A percentile compares a stretch with the other conserved stretches of the same genome.
These are phyloP conservation scores for Fragosphaeria purpurea DNA, from an alignment of 2,329 filamentous ascomycete genomes.

Conservation along the genomic window DNA sequence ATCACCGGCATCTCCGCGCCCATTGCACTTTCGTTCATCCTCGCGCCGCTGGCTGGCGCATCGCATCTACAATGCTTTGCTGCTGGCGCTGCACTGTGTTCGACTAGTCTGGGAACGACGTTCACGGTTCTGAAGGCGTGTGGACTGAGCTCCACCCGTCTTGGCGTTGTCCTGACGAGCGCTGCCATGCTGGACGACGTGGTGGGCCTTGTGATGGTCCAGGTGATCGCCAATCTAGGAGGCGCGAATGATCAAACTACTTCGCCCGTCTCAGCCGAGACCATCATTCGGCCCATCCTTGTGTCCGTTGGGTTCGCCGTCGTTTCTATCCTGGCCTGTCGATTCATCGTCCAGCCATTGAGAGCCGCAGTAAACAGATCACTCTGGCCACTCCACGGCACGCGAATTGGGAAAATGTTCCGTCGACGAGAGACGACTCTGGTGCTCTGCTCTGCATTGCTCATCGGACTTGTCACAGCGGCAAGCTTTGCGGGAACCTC, in stretches of 20 bases:
- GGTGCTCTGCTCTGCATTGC: conserved; percentile 34
- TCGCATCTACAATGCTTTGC: conserved; percentile 53
- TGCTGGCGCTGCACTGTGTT: conserved; percentile 62
- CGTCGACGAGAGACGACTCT: conserved; percentile 27
- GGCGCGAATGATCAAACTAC: conserved; percentile 6
- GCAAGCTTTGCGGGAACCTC: conserved; percentile 54
- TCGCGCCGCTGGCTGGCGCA: conserved; percentile 38
- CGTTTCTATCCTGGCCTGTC: conserved; percentile 35
- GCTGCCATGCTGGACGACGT: conserved; percentile 80
- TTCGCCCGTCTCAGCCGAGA: conserved; percentile 19
- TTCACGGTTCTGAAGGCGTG: conserved; percentile 44
- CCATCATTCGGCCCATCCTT: conserved; percentile 34
- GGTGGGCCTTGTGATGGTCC: conserved; percentile 65
- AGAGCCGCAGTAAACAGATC: conserved; percentile 24
- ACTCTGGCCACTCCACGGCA: conserved; percentile 16
- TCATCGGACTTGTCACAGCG: conserved; percentile 39
- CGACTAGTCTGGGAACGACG: conserved; percentile 63
- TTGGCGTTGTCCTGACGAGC: conserved; percentile 54
- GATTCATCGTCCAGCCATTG: conserved; percentile 31
- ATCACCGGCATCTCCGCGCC: conserved; percentile 54
- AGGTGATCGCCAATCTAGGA: conserved; percentile 60
- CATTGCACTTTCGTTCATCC: conserved; percentile 54
- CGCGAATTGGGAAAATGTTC: conserved; percentile 18
- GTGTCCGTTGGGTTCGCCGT: conserved; percentile 42
- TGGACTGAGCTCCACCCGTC: conserved; percentile 30